Evolutionary conservation across 2,329 filamentous ascomycete species (phyloP).

Genomic region (Fusarium sp.): DNA sequence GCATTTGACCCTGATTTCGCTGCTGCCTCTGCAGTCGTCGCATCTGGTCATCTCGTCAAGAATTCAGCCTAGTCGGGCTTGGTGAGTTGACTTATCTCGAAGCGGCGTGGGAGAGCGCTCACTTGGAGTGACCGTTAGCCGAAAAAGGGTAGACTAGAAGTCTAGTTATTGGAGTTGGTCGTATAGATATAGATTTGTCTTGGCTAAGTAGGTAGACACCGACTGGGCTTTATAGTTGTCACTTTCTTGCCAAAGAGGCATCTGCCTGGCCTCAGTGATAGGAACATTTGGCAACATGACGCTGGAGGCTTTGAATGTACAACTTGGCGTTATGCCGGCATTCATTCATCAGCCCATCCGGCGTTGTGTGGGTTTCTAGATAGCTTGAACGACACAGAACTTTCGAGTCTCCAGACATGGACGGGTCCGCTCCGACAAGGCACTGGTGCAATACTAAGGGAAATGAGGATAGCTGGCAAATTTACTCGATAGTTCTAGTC

Average conservation of each 20-base stretch:
- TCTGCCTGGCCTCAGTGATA: background rate
- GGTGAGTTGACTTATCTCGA: background rate
- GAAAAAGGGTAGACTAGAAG: background rate
- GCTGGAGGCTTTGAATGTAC: background rate
- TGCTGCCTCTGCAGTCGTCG: background rate
- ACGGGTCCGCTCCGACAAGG: background rate
- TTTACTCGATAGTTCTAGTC: background rate
- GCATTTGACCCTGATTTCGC: background rate
- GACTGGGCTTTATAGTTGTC: background rate
- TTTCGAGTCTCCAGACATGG: background rate
- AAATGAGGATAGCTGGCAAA: background rate
- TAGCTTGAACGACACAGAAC: background rate
- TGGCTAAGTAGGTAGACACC: background rate
- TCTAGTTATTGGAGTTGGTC: background rate
- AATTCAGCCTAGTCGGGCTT: background rate
- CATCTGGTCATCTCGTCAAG: background rate
- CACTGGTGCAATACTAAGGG: background rate
- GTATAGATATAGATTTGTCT: background rate
- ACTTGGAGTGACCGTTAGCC: background rate
- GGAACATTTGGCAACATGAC: background rate
- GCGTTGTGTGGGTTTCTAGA: background rate
- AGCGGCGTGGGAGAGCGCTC: background rate
- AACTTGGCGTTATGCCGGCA: background rate
- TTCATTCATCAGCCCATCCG: background rate
- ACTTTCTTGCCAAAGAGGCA: background rate